Conservation (phyloP, 2,329 filamentous ascomycete species). For the Arthrobotrys musiformis region DNA sequence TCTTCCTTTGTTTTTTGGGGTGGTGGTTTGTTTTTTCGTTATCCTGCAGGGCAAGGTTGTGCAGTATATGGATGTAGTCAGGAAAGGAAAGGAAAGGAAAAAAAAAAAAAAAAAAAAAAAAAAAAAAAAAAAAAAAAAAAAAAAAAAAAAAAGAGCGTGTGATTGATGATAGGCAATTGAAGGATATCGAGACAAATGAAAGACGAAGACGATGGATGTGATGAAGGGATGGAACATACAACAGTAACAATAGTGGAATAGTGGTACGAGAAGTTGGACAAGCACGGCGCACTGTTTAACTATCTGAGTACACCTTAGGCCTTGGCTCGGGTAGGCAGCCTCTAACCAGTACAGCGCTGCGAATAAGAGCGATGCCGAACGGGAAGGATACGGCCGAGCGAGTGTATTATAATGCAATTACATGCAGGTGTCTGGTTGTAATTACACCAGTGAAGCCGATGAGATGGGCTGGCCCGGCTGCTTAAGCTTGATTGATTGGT, state of each 20-base stretch:
- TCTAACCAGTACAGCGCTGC: neutral
- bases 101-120: neutral
- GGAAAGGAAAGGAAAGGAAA: neutral
- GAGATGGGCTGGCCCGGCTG: neutral
- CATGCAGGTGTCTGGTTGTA: neutral
- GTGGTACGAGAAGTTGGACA: slow-evolving; percentile 2
- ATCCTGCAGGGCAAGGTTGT: neutral
- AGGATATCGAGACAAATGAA: neutral
- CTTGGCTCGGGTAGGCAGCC: slow-evolving; percentile 5
- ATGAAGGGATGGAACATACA: slow-evolving; percentile 9
- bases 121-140: neutral
- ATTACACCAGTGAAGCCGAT: neutral
- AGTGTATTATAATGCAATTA: neutral
- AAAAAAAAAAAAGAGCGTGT: neutral
- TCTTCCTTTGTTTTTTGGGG: neutral
- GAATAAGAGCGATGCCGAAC: neutral
- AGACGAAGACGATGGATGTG: neutral
- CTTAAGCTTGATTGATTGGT: neutral
- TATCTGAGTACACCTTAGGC: neutral
- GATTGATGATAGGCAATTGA: neutral
- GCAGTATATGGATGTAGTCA: neutral
- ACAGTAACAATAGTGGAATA: neutral
- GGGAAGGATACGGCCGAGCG: neutral
- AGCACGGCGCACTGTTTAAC: slow-evolving; percentile 2
- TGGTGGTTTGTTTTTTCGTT: neutral